These are phyloP conservation scores for Stachybotrys chartarum DNA, from an alignment of 2,329 filamentous ascomycete species.

Conservation along the genomic window DNA sequence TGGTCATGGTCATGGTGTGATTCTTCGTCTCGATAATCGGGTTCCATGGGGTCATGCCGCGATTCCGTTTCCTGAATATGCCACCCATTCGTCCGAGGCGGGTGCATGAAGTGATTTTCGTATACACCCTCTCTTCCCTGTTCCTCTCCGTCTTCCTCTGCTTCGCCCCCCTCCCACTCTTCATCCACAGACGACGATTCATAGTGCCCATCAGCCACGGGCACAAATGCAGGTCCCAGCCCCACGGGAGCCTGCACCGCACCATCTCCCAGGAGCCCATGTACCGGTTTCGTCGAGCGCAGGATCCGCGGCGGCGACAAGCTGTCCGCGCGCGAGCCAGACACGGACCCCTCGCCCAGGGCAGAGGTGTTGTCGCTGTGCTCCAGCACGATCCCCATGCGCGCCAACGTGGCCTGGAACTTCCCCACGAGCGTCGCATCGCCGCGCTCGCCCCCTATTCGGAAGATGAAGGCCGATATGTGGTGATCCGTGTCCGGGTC, in stretches of 20 bases:
- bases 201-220: background rate
- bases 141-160: background rate
- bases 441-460: constrained; percentile 61
- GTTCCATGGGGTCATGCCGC: background rate
- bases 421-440: constrained; percentile 56
- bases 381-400: constrained; percentile 67
- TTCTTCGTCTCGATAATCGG: background rate
- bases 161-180: background rate
- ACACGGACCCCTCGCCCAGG: background rate
- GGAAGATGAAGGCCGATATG: constrained; percentile 72
- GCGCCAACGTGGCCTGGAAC: constrained; percentile 60
- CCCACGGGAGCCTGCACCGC: no score
- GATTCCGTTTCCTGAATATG: background rate
- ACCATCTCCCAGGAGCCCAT: no score
- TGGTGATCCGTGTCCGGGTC: constrained; percentile 68
- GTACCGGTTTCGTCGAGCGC: background rate
- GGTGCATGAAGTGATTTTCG: background rate
- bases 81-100: background rate
- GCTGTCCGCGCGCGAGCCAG: constrained; percentile 6
- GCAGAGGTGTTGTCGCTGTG: constrained; percentile 33
- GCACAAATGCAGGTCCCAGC: background rate
- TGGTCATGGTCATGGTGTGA: background rate
- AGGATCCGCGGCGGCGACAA: background rate
- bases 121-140: background rate
- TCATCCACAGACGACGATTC: background rate